phyloP scores from a whole-genome alignment of 2,329 filamentous ascomycete genomes.

The Alternaria arbusti region DNA sequence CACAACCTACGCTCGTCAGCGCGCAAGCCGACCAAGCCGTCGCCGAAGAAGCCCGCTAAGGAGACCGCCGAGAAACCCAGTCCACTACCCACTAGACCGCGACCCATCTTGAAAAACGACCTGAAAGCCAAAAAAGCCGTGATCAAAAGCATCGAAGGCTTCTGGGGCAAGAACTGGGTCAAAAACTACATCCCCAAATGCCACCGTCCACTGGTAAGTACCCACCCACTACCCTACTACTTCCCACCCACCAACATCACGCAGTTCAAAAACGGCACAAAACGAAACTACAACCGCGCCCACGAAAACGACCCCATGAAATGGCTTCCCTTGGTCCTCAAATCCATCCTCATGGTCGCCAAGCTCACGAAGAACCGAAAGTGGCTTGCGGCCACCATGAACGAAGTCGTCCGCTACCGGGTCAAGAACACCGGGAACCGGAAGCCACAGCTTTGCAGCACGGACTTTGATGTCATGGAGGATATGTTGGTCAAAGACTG shows the following conservation, averaged over 20 bases:
- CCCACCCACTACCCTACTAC: neutral
- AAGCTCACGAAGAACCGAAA: conserved; percentile 29
- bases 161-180: conserved; percentile 40
- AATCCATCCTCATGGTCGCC: conserved; percentile 33
- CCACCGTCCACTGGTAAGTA: conserved; percentile 36
- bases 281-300: conserved; percentile 17
- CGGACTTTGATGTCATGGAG: conserved; percentile 44
- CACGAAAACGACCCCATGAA: conserved; percentile 38
- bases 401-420: conserved; percentile 36
- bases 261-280: conserved; percentile 20
- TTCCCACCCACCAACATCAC: neutral
- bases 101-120: conserved; percentile 35
- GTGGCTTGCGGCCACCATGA: conserved; percentile 33
- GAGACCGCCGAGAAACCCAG: conserved; percentile 20
- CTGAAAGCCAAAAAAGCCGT: conserved; percentile 30
- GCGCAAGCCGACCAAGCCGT: neutral
- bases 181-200: conserved; percentile 37
- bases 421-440: conserved; percentile 41
- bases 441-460: conserved; percentile 41
- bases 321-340: conserved; percentile 37
- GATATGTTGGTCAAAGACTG: conserved; percentile 37
- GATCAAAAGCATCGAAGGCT: conserved; percentile 32
- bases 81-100: conserved; percentile 20
- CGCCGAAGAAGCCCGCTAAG: conserved; percentile 4
- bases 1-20: neutral